Percentiles rank a stretch among this genome's conserved stretches.
Conservation (phyloP, 2,329 filamentous ascomycete species). For the Trichoderma harzianum region DNA sequence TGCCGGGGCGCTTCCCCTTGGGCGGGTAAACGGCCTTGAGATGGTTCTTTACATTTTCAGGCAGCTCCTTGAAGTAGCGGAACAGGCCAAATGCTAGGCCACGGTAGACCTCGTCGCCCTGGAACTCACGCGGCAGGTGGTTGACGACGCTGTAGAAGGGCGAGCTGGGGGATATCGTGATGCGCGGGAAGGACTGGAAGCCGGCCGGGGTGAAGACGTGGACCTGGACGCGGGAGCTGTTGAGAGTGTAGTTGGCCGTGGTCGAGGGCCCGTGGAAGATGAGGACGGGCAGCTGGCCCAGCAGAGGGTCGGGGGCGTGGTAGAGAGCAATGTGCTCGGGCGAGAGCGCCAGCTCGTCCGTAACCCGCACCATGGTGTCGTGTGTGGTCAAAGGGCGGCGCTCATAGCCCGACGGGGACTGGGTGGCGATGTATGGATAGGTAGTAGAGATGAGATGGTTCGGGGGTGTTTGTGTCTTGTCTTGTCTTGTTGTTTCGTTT, state of each 20-base stretch:
- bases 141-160: constrained; percentile 87
- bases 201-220: constrained; percentile 90
- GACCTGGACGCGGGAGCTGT: constrained; percentile 89
- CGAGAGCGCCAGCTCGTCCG: constrained; percentile 73
- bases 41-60: constrained; percentile 68
- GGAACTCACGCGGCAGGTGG: constrained; percentile 85
- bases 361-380: constrained; percentile 78
- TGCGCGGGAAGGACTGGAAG: constrained; percentile 81
- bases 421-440: not conserved
- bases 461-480: not conserved
- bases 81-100: constrained; percentile 87
- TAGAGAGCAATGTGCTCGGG: constrained; percentile 82
- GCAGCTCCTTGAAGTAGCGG: constrained; percentile 91
- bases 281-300: constrained; percentile 76
- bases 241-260: constrained; percentile 79
- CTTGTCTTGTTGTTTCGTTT: not conserved
- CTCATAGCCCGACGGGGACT: constrained; percentile 21
- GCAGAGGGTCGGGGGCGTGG: constrained; percentile 79
- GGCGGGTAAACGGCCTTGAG: constrained; percentile 59
- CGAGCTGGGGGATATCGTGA: constrained; percentile 90
- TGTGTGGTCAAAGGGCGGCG: constrained; percentile 35
- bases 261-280: constrained; percentile 92
- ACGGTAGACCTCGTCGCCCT: constrained; percentile 90
- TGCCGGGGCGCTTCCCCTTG: constrained; percentile 56
- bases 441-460: not conserved